A percentile compares a stretch with the other conserved stretches of the same genome.
Evolutionary conservation across 768 basidiomycete species (phyloP).

Genomic region (Tremella fuciformis): DNA sequence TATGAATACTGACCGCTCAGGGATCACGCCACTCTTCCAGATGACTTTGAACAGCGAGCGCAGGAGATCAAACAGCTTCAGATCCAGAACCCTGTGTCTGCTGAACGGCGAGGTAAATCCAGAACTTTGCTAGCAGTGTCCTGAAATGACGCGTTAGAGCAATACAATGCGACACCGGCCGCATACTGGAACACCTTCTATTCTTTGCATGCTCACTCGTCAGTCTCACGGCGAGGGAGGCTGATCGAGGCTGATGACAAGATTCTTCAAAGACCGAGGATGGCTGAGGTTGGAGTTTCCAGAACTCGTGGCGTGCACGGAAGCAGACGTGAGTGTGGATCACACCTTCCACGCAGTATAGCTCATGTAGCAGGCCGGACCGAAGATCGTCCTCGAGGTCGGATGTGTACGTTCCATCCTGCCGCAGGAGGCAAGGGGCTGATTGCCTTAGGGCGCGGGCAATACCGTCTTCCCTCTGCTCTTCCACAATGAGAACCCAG

Average conservation of each 20-base stretch:
- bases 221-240: slow-evolving; percentile 11
- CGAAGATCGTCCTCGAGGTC: slow-evolving; percentile 73
- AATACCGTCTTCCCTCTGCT: slow-evolving; percentile 89
- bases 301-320: slow-evolving; percentile 70
- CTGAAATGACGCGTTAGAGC: slow-evolving; percentile 14
- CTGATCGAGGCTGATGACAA: slow-evolving; percentile 45
- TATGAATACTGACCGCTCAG: slow-evolving; percentile 18
- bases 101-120: slow-evolving; percentile 62
- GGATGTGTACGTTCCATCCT: slow-evolving; percentile 65
- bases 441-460: slow-evolving; percentile 69
- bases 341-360: slow-evolving; percentile 8
- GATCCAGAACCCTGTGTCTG: slow-evolving; percentile 67
- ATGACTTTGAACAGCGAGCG: slow-evolving; percentile 74
- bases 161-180: slow-evolving; percentile 47
- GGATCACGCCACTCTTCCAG: slow-evolving; percentile 54
- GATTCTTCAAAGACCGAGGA: slow-evolving; percentile 92
- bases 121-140: neutral
- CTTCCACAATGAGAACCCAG: slow-evolving; percentile 74
- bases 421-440: slow-evolving; percentile 1
- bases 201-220: slow-evolving; percentile 61
- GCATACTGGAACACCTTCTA: slow-evolving; percentile 85
- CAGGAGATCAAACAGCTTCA: slow-evolving; percentile 69
- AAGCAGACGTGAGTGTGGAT: slow-evolving; percentile 59
- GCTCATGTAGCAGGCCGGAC: slow-evolving; percentile 64
- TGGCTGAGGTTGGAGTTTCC: slow-evolving; percentile 97